A percentile compares a stretch with the other conserved stretches of the same genome.
phyloP scores from a whole-genome alignment of 179 eudicot species.

The Patellifolia procumbens region DNA sequence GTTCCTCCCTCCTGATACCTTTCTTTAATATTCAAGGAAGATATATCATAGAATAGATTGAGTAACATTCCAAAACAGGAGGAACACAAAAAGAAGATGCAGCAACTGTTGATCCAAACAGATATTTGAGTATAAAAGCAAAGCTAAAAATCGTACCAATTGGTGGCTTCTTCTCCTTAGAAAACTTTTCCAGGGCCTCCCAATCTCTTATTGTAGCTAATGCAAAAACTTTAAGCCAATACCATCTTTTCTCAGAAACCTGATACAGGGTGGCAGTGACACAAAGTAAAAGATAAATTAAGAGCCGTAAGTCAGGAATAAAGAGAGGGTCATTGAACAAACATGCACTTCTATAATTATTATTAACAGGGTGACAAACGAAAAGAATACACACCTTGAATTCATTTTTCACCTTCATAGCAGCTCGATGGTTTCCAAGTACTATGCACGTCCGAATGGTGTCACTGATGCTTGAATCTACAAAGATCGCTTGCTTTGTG shows the following conservation, averaged over 20 bases:
- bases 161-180: conserved; percentile 96
- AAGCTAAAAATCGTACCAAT: conserved; percentile 52
- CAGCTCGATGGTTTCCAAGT: conserved; percentile 91
- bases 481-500: conserved; percentile 94
- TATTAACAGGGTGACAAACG: not conserved
- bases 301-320: not conserved
- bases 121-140: not conserved
- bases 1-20: not conserved
- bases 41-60: not conserved
- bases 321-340: not conserved
- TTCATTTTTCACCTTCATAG: conserved; percentile 76
- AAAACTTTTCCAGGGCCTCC: conserved; percentile 93
- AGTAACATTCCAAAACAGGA: not conserved
- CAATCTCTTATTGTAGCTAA: conserved; percentile 94
- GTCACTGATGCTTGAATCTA: conserved; percentile 96
- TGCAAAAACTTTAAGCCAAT: conserved; percentile 98
- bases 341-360: not conserved
- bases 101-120: not conserved
- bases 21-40: not conserved
- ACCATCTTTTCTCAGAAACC: conserved; percentile 98
- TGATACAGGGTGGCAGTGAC: conserved; percentile 26
- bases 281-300: not conserved
- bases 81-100: not conserved
- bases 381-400: conserved; percentile 64
- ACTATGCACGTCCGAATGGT: conserved; percentile 96